Conservation (phyloP, 1,284 basidiomycete genomes). For the Ustilago cynodontis region DNA sequence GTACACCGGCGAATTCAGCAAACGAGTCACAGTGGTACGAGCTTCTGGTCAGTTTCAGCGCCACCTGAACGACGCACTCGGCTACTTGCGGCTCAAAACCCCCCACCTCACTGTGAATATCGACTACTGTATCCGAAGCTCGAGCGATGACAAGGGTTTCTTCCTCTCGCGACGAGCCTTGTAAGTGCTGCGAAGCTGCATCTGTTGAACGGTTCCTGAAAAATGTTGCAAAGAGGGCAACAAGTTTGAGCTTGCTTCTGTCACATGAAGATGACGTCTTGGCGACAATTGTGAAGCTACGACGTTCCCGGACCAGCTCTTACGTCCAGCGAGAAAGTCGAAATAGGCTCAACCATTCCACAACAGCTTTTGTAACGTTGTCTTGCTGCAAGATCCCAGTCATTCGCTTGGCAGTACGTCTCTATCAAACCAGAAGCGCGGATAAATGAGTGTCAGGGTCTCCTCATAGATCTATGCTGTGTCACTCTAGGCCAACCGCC, state of each 20-base stretch:
- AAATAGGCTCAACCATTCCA: background rate
- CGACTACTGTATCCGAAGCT: background rate
- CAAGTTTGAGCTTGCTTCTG: background rate
- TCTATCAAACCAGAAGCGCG: background rate
- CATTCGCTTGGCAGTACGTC: background rate
- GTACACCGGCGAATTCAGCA: no score
- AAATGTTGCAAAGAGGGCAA: background rate
- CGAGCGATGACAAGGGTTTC: background rate
- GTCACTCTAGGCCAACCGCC: background rate
- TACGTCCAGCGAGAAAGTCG: background rate
- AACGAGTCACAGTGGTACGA: no score
- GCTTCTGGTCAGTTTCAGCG: no score
- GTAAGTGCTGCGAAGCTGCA: no score
- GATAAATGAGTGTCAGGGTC: background rate
- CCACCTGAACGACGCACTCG: no score
- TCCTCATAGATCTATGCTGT: background rate
- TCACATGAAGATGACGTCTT: background rate
- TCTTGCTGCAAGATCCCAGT: background rate
- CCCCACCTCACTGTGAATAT: background rate
- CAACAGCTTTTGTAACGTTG: background rate
- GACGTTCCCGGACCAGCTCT: background rate
- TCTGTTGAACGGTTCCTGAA: no score
- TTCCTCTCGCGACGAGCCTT: background rate
- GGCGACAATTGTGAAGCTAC: background rate
- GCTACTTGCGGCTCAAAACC: no score